A percentile compares a stretch with the other conserved stretches of the same genome.
Conservation (phyloP, 2,329 filamentous ascomycete genomes). For the Metarhizium anisopliae region DNA sequence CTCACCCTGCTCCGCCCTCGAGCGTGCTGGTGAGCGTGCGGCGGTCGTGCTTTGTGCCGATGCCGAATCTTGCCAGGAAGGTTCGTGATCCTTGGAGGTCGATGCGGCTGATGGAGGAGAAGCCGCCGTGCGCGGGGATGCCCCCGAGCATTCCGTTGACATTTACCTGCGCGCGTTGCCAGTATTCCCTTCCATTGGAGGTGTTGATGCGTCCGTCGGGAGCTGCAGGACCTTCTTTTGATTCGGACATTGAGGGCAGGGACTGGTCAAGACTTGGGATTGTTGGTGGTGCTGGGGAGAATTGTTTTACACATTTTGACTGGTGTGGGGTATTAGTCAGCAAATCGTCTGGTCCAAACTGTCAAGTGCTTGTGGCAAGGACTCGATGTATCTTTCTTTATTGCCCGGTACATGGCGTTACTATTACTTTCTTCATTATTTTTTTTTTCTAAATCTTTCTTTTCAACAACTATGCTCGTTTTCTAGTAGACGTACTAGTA, state of each 20-base stretch:
- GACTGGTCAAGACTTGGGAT: too few species aligned
- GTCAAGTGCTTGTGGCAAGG: too few species aligned
- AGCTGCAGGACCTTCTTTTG: not conserved
- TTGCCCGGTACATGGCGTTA: too few species aligned
- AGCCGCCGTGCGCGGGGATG: slow-evolving; percentile 23
- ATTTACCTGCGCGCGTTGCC: slow-evolving; percentile 34
- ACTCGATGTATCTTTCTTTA: too few species aligned
- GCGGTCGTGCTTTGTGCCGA: slow-evolving; percentile 26
- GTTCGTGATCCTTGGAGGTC: slow-evolving; percentile 62
- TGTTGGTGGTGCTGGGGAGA: too few species aligned
- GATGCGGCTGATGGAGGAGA: slow-evolving; percentile 41
- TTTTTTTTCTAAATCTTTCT: too few species aligned
- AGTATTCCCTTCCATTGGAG: slow-evolving; percentile 25
- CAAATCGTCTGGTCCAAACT: too few species aligned
- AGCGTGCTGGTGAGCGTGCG: slow-evolving; percentile 19
- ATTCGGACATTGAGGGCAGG: not conserved
- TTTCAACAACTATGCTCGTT: too few species aligned
- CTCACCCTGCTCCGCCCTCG: slow-evolving; percentile 32
- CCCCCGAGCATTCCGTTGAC: slow-evolving; percentile 75
- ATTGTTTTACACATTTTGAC: too few species aligned
- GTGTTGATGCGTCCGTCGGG: not conserved
- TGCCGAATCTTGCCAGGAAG: slow-evolving; percentile 59
- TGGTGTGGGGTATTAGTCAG: too few species aligned
- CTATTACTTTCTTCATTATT: too few species aligned
- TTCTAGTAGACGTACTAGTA: too few species aligned